Evolutionary conservation across 2,329 filamentous ascomycete species (phyloP).

Genomic region (Botrytis pseudocinerea): DNA sequence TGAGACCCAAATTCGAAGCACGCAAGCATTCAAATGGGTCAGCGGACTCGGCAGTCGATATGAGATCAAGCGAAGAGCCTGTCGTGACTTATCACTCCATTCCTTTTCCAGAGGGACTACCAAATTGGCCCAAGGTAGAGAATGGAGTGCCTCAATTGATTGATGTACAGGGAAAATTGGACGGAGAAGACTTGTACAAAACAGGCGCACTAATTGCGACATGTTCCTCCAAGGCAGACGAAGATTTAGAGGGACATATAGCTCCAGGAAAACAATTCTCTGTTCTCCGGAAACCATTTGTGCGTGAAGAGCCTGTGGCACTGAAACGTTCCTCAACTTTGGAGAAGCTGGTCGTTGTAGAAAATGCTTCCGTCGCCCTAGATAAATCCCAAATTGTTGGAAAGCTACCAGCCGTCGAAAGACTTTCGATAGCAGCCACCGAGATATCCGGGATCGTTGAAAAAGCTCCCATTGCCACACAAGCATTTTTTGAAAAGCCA

Average conservation of each 20-base stretch:
- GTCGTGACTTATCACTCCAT: neutral
- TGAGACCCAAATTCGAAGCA: neutral
- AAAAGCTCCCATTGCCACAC: no score
- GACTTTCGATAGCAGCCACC: neutral
- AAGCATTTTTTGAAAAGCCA: neutral
- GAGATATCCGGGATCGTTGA: neutral
- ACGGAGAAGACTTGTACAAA: neutral
- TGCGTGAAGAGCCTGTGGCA: no score
- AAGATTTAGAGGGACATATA: neutral
- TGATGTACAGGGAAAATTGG: neutral
- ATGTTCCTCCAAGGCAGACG: no score
- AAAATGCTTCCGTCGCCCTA: no score
- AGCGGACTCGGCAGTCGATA: neutral
- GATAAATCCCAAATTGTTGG: neutral
- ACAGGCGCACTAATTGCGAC: no score
- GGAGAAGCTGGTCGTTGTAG: neutral
- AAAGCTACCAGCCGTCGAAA: neutral
- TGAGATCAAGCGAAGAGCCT: neutral
- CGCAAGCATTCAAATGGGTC: conserved; percentile 7
- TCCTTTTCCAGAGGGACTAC: neutral
- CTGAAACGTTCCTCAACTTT: neutral
- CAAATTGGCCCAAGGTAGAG: neutral
- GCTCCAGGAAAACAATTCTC: neutral
- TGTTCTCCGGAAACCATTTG: neutral
- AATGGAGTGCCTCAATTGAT: neutral